A percentile compares a stretch with the other conserved stretches of the same genome.
Conservation (phyloP, 345 rosid species). For the Citrus medica region DNA sequence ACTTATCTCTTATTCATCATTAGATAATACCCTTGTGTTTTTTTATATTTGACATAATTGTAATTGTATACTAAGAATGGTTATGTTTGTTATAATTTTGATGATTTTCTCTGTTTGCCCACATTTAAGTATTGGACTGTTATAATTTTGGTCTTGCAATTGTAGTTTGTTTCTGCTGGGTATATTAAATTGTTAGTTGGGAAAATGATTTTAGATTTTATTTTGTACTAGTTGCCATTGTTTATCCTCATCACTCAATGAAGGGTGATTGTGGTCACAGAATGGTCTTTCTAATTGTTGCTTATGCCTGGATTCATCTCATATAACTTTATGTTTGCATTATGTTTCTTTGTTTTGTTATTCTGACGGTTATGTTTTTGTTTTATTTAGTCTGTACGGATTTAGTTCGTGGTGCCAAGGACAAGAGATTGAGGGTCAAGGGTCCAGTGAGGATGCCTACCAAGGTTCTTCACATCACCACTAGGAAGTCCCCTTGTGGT, state of each 20-base stretch:
- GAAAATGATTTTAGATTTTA: background rate
- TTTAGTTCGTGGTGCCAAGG: constrained; percentile 59
- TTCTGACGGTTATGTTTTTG: background rate
- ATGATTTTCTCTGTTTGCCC: background rate
- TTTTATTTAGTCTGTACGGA: constrained; percentile 44
- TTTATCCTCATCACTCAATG: too few relatives aligned
- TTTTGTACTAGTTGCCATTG: too few relatives aligned
- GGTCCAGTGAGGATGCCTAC: constrained; percentile 66
- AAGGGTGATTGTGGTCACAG: background rate
- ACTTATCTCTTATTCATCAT: background rate
- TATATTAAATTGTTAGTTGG: background rate
- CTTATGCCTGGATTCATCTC: background rate
- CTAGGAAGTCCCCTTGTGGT: constrained; percentile 63
- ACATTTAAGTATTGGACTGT: background rate
- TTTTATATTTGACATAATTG: background rate
- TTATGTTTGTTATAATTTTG: background rate
- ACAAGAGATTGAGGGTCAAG: constrained; percentile 51
- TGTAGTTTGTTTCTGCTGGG: background rate
- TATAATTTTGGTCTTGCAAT: background rate
- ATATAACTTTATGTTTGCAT: background rate
- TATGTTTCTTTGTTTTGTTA: background rate
- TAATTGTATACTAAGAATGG: background rate
- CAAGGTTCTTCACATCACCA: constrained; percentile 53
- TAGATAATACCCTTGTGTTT: background rate
- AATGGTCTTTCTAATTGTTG: background rate